phyloP scores from a whole-genome alignment of 768 basidiomycete genomes.

The Crepidotus variabilis region DNA sequence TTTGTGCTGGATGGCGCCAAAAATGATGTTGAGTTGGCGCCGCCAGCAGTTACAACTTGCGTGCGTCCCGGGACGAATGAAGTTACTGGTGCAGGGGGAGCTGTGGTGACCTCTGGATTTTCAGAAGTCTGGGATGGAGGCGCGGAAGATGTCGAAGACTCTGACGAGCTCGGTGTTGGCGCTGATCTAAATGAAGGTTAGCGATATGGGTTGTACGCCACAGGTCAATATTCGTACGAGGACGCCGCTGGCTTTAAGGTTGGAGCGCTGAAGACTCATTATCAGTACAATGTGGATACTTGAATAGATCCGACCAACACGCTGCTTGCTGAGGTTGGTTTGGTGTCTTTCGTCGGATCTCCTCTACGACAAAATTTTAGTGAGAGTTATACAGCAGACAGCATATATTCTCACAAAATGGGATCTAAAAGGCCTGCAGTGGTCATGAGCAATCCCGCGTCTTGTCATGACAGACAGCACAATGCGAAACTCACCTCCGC shows the following conservation, averaged over 20 bases:
- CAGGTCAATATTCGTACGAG: background rate
- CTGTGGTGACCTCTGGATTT: background rate
- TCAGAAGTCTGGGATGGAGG: background rate
- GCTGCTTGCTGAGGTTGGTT: background rate
- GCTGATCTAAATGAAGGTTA: background rate
- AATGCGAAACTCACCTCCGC: background rate
- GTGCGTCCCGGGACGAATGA: conserved; percentile 1
- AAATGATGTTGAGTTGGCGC: conserved; percentile 2
- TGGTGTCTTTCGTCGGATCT: background rate
- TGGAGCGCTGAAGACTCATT: background rate
- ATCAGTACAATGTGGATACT: background rate
- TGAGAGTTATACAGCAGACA: background rate
- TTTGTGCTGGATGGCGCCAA: conserved; percentile 1
- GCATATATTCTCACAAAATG: background rate
- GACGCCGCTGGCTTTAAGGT: background rate
- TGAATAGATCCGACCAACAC: background rate
- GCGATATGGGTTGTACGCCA: background rate
- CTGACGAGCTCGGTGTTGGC: background rate
- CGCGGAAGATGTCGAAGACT: background rate
- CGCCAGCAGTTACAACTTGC: conserved; percentile 7
- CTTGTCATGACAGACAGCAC: background rate
- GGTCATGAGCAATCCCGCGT: background rate
- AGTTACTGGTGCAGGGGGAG: background rate
- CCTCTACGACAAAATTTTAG: background rate
- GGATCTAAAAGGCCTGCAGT: background rate